Evolutionary conservation across 2,329 filamentous ascomycete species (phyloP).

Genomic region (Pseudophaeomoniella oleicola): DNA sequence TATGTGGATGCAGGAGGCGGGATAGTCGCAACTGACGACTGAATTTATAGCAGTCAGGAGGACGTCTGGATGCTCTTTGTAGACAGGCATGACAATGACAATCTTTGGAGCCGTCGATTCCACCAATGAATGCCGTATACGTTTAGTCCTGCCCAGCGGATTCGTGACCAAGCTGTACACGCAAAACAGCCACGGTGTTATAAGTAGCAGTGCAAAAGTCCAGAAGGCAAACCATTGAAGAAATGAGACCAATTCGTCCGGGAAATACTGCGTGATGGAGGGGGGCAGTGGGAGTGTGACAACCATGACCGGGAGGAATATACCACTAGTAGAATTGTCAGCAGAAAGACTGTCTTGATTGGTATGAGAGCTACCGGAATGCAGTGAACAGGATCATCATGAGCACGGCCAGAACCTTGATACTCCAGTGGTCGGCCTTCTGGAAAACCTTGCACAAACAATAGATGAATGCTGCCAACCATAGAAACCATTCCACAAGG

Average conservation of each 20-base stretch:
- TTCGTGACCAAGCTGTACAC: slow-evolving; percentile 83
- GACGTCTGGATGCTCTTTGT: slow-evolving; percentile 76
- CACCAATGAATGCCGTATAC: slow-evolving; percentile 72
- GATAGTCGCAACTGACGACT: slow-evolving; percentile 86
- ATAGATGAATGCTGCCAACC: slow-evolving; percentile 87
- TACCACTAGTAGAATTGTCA: slow-evolving; percentile 36
- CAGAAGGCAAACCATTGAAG: slow-evolving; percentile 95
- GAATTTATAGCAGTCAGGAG: slow-evolving; percentile 80
- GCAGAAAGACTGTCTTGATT: background rate
- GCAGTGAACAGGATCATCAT: slow-evolving; percentile 61
- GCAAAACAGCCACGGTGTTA: slow-evolving; percentile 83
- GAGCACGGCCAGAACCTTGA: slow-evolving; percentile 60
- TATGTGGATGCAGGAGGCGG: slow-evolving; percentile 78
- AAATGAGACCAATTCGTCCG: slow-evolving; percentile 48
- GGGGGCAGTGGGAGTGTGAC: slow-evolving; percentile 75
- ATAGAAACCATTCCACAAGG: slow-evolving; percentile 83
- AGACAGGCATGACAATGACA: slow-evolving; percentile 93
- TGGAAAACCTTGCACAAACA: slow-evolving; percentile 76
- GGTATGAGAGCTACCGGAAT: slow-evolving; percentile 46
- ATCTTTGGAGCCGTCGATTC: slow-evolving; percentile 81
- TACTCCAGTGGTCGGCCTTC: slow-evolving; percentile 81
- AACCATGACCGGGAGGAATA: slow-evolving; percentile 88
- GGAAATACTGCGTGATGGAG: slow-evolving; percentile 59
- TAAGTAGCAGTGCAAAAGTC: slow-evolving; percentile 73
- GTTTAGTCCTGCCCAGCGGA: slow-evolving; percentile 64